Percentiles rank a stretch among this genome's conserved stretches.
These are phyloP conservation scores for Parafenestella ontariensis DNA, from an alignment of 2,329 filamentous ascomycete species.

Conservation along the genomic window DNA sequence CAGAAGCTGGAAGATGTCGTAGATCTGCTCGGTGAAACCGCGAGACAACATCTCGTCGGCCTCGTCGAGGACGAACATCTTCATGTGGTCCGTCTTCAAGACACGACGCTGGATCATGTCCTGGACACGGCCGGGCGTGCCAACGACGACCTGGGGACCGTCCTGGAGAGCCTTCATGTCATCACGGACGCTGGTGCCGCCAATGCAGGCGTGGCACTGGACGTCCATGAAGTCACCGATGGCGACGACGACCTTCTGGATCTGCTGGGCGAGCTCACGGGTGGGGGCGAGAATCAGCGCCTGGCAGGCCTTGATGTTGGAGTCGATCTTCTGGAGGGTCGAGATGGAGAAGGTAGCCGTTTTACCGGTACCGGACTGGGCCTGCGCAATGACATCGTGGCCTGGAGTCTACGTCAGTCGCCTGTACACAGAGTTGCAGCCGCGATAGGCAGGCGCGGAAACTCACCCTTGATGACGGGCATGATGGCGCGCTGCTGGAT, in stretches of 20 bases:
- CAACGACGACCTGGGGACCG: slow-evolving; percentile 95
- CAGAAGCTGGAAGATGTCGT: slow-evolving; percentile 99
- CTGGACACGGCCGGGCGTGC: slow-evolving; percentile 96
- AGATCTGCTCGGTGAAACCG: slow-evolving; percentile 99
- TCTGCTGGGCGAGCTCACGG: slow-evolving; percentile 98
- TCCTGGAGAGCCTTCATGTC: slow-evolving; percentile 98
- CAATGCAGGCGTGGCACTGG: slow-evolving; percentile 99
- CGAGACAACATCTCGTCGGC: slow-evolving; percentile 99
- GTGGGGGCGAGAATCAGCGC: slow-evolving; percentile 97
- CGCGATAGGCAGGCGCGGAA: slow-evolving; percentile 11
- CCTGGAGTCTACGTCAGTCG: slow-evolving; percentile 55
- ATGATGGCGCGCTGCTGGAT: slow-evolving; percentile 99
- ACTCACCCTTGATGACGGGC: slow-evolving; percentile 98
- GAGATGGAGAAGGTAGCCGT: slow-evolving; percentile 99
- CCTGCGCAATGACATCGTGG: slow-evolving; percentile 99
- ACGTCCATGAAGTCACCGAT: slow-evolving; percentile 99
- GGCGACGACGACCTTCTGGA: slow-evolving; percentile 98
- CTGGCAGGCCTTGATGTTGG: slow-evolving; percentile 94
- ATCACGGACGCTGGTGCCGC: slow-evolving; percentile 96
- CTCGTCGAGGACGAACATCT: slow-evolving; percentile 99
- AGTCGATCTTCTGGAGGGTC: slow-evolving; percentile 98
- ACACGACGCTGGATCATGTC: slow-evolving; percentile 99
- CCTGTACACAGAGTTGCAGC: neutral
- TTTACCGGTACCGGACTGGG: slow-evolving; percentile 99
- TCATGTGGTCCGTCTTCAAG: slow-evolving; percentile 96